Evolutionary conservation across 139 green algal species (phyloP).

Genomic region (Tetraselmis striata): DNA sequence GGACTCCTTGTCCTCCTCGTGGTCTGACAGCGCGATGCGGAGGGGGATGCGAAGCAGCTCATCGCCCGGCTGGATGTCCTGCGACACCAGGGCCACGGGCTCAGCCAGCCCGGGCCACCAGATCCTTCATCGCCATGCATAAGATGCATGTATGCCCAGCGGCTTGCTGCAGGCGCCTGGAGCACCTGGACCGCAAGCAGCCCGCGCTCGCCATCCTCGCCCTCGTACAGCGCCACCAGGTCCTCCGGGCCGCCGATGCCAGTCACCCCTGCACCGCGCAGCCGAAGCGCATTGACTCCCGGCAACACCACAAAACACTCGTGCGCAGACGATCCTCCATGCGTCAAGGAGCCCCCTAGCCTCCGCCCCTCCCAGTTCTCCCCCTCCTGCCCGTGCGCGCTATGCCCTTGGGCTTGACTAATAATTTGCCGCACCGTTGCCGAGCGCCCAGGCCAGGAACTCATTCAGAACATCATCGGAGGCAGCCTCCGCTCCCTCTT

Average conservation of each 20-base stretch:
- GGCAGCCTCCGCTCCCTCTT: no score
- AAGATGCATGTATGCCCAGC: background rate
- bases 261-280: background rate
- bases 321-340: no score
- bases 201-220: conserved; percentile 38
- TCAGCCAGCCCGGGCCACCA: background rate
- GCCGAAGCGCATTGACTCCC: no score
- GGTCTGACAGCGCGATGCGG: conserved; percentile 58
- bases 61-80: conserved; percentile 31
- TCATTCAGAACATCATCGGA: no score
- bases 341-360: no score
- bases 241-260: background rate
- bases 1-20: conserved; percentile 43
- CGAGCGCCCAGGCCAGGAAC: conserved; percentile 11
- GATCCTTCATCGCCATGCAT: background rate
- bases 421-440: conserved; percentile 10
- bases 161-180: background rate
- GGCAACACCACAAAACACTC: no score
- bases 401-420: no score
- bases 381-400: no score
- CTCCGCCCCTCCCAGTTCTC: no score
- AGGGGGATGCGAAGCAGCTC: conserved; percentile 54
- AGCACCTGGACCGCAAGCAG: conserved; percentile 35
- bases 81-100: background rate
- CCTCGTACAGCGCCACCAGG: conserved; percentile 10